Conservation (phyloP, 345 rosid species). For the Citrus australasica region DNA sequence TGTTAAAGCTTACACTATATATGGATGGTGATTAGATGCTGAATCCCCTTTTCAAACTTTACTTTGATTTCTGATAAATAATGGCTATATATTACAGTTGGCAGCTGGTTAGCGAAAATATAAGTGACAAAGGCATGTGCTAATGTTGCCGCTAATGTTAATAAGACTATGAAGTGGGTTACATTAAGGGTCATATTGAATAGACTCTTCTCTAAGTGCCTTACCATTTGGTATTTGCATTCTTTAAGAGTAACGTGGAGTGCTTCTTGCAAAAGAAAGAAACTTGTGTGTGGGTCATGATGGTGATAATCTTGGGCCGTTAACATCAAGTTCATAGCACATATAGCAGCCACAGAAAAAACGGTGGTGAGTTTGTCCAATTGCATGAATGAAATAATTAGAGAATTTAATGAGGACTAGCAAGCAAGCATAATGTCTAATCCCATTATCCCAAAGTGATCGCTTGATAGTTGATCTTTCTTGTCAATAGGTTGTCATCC, state of each 20-base stretch:
- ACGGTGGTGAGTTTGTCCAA: conserved; percentile 16
- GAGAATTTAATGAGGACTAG: conserved; percentile 39
- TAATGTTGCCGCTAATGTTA: conserved; percentile 26
- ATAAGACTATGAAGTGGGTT: conserved; percentile 31
- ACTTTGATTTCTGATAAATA: conserved; percentile 5
- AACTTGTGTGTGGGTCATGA: conserved; percentile 8
- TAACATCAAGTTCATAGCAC: conserved; percentile 27
- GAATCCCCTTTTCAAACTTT: conserved; percentile 11
- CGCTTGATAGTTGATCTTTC: conserved; percentile 44
- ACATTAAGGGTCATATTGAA: conserved; percentile 29
- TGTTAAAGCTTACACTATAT: conserved; percentile 9
- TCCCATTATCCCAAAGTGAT: conserved; percentile 41
- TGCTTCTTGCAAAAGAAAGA: conserved; percentile 21
- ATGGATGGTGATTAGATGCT: background rate
- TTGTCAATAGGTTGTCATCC: conserved; percentile 55
- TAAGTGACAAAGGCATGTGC: conserved; percentile 40
- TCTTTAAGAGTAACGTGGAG: conserved; percentile 29
- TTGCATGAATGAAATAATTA: conserved; percentile 28
- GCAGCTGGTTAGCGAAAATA: background rate
- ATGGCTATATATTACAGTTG: background rate
- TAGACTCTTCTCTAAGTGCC: conserved; percentile 17
- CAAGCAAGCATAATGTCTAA: conserved; percentile 38
- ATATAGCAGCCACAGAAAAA: background rate
- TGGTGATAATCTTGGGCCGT: conserved; percentile 19
- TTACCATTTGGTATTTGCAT: background rate